A percentile compares a stretch with the other conserved stretches of the same genome.
Evolutionary conservation across 441 rosid genomes (phyloP).

Genomic region (Adansonia grandidieri): DNA sequence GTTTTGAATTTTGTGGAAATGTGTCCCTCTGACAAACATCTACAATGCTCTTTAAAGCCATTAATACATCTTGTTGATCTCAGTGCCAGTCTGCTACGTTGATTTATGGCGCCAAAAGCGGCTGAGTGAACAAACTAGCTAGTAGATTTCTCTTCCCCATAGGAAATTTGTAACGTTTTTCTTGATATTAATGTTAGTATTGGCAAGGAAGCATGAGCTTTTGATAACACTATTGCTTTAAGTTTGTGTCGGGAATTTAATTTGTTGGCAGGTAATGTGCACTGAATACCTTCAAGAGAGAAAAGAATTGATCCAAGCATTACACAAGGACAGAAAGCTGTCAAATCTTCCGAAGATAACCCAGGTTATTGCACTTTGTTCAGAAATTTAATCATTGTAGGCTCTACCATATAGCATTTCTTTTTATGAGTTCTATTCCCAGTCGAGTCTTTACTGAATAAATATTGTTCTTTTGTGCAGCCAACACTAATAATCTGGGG

Average conservation of each 20-base stretch:
- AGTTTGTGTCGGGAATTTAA: constrained; percentile 16
- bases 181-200: not conserved
- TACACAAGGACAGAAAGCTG: constrained; percentile 62
- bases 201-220: not conserved
- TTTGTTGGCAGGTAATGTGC: constrained; percentile 65
- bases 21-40: not conserved
- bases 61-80: not conserved
- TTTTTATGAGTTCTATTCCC: not conserved
- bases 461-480: constrained; percentile 38
- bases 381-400: not conserved
- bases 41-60: not conserved
- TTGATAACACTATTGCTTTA: not conserved
- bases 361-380: constrained; percentile 46
- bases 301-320: constrained; percentile 60
- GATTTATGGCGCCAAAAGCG: not conserved
- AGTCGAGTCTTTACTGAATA: not conserved
- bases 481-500: constrained; percentile 73
- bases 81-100: not conserved
- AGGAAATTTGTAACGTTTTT: not conserved
- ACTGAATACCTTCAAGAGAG: constrained; percentile 62
- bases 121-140: not conserved
- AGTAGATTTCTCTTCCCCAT: not conserved
- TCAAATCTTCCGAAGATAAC: constrained; percentile 65
- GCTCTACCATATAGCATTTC: not conserved
- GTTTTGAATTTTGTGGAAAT: not conserved